A percentile compares a stretch with the other conserved stretches of the same genome.
Conservation (phyloP, 805 yeast genomes). For the Candida berthetii region DNA sequence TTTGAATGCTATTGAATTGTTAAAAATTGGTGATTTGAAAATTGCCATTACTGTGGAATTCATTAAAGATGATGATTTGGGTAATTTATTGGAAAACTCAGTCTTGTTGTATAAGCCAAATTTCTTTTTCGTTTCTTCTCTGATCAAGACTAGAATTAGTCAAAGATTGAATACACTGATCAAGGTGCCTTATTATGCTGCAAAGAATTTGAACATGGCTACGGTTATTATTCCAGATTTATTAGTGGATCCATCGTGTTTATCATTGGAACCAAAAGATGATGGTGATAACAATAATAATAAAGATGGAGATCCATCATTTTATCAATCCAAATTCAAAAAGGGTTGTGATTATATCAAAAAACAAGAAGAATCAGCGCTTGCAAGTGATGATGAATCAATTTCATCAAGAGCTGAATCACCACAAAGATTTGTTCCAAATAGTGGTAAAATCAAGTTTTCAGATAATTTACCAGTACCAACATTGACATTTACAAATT, state of each 20-base stretch:
- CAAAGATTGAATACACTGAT: conserved; percentile 1
- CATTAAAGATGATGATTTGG: conserved; percentile 12
- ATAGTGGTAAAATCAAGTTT: conserved; percentile 18
- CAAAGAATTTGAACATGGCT: conserved; percentile 14
- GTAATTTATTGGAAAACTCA: conserved; percentile 10
- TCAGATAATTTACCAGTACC: conserved; percentile 12
- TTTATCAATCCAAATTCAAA: too few species aligned
- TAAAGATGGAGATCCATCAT: not conserved
- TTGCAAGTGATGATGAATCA: conserved; percentile 1
- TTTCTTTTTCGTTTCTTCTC: conserved; percentile 10
- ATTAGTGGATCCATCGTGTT: conserved; percentile 2
- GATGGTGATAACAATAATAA: not conserved
- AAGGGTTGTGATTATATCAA: not conserved
- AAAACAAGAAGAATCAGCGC: not conserved
- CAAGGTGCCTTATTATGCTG: conserved; percentile 14
- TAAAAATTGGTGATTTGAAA: conserved; percentile 8
- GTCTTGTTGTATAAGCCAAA: conserved; percentile 14
- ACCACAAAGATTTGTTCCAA: conserved; percentile 7
- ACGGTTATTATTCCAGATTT: conserved; percentile 14
- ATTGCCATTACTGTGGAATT: conserved; percentile 17
- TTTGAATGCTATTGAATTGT: conserved; percentile 6
- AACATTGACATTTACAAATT: not conserved
- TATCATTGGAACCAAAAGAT: not conserved
- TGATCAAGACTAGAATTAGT: conserved; percentile 7
- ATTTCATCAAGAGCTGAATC: conserved; percentile 1